Evolutionary conservation across 805 yeast genomes (phyloP), one percentile per base, ranked within the genome.

Genomic region (Ogataea parapolymorpha): DNA sequence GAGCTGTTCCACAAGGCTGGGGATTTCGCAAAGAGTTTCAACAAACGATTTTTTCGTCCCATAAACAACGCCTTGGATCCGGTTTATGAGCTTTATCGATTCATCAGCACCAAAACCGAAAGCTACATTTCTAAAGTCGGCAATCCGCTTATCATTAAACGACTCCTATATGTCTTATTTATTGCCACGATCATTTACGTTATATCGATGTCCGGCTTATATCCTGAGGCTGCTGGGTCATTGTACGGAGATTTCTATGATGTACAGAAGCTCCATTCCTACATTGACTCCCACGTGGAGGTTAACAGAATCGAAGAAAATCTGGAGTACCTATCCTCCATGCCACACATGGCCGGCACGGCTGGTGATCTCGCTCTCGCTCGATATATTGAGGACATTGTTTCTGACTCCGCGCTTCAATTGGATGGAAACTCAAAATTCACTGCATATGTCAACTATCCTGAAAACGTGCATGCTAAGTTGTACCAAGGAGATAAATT

Each of bases 281-380:
- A 74, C 35, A 67, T 84, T 6, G 65, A 67, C 24, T 60, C 63
- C n/a, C 70, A 74, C 32, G 67, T 86, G 23, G 84, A 79, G 53
- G 60, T 70, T 6, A 71, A 75, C 17, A 61, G 76, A 16, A 68
- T 91, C 61, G 80, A 80, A 53, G 80, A 77, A 33, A 79, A 81
- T 47, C 55, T 84, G 42, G 84, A 85, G 50, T 86, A 85, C 53
- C 57, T 88, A 17, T 79, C 90, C 20, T 75, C 85, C 6, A 78
- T 88, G 79, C 88, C 95, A 3, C 97, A 89, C 58, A 63, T 83
- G 49, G 79, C 96, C 0, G 98, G 98, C 3, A 82, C 97, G 2
- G 75, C 79, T 12, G 98, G 95, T 14, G 96, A 88, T 59, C 62
- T 79, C 44, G 74, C 91, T 0, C 63, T 89, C 26, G 81, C 88